Evolutionary conservation across 1,139 yeast species (phyloP).

Genomic region (Kluyveromyces marxianus): DNA sequence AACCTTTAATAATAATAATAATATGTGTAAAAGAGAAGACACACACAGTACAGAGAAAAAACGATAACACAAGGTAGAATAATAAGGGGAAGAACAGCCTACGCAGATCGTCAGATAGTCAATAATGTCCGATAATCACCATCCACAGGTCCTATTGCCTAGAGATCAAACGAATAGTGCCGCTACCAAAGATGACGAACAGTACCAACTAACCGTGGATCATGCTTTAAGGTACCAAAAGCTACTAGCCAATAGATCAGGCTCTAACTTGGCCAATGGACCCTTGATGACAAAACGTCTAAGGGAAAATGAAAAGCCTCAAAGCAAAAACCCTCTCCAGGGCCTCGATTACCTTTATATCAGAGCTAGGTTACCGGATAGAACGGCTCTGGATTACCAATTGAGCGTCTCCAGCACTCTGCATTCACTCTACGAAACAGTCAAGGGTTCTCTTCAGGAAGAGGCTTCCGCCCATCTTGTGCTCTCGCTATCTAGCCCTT

Average conservation of each 20-base stretch:
- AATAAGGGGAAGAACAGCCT: neutral
- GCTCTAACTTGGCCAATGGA: conserved; percentile 17
- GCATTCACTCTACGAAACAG: conserved; percentile 36
- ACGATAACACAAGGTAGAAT: neutral
- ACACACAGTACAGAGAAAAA: too few relatives aligned
- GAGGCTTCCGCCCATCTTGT: conserved; percentile 14
- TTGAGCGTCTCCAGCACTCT: conserved; percentile 35
- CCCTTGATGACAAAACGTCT: conserved; percentile 29
- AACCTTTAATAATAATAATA: too few relatives aligned
- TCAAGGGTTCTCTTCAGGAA: conserved; percentile 21
- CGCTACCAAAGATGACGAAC: conserved; percentile 11
- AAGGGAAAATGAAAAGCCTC: conserved; percentile 24
- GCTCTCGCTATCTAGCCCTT: conserved; percentile 38
- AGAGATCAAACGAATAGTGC: neutral
- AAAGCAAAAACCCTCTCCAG: conserved; percentile 10
- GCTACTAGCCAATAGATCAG: conserved; percentile 37
- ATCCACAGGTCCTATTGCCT: neutral
- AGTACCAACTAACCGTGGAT: conserved; percentile 42
- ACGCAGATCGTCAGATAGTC: neutral
- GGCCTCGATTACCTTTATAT: conserved; percentile 31
- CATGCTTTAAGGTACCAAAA: conserved; percentile 50
- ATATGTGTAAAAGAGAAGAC: too few relatives aligned
- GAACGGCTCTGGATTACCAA: conserved; percentile 41
- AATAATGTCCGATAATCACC: neutral
- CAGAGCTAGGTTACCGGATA: conserved; percentile 49